These are phyloP conservation scores for Leccinum uliginosum DNA, from an alignment of 768 basidiomycete genomes.

Conservation along the genomic window DNA sequence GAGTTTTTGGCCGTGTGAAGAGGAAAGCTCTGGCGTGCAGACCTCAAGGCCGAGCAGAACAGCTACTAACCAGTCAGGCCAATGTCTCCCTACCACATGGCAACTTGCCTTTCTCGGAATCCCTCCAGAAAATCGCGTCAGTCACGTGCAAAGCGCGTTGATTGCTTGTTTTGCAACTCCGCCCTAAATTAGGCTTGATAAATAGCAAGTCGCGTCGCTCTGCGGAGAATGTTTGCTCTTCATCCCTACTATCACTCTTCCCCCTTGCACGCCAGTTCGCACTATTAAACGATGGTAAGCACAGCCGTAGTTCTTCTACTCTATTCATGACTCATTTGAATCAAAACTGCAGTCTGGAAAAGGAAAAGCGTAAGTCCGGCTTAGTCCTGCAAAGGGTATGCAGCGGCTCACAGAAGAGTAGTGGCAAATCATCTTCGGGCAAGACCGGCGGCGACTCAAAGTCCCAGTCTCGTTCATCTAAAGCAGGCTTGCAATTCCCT, in stretches of 20 bases:
- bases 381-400: background rate
- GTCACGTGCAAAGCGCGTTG: slow-evolving; percentile 35
- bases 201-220: slow-evolving; percentile 28
- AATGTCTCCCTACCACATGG: slow-evolving; percentile 16
- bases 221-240: slow-evolving; percentile 1
- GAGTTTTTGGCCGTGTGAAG: slow-evolving; percentile 14
- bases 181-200: slow-evolving; percentile 24
- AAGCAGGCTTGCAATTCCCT: slow-evolving; percentile 67
- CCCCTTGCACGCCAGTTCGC: slow-evolving; percentile 7
- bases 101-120: slow-evolving; percentile 17
- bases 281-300: slow-evolving; percentile 31
- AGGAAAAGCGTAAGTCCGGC: slow-evolving; percentile 44
- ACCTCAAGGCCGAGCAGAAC: slow-evolving; percentile 26
- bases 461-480: slow-evolving; percentile 62
- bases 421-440: slow-evolving; percentile 45
- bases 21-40: slow-evolving; percentile 27
- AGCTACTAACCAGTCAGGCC: background rate
- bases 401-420: slow-evolving; percentile 10
- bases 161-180: slow-evolving; percentile 29
- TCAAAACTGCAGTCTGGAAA: slow-evolving; percentile 44
- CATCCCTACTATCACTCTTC: slow-evolving; percentile 19
- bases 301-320: background rate
- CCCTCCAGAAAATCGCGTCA: slow-evolving; percentile 17
- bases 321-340: slow-evolving; percentile 5
- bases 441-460: slow-evolving; percentile 51